A percentile compares a stretch with the other conserved stretches of the same genome.
These are phyloP conservation scores for Microbotryum violaceum DNA, from an alignment of 1,284 basidiomycete genomes.

Conservation along the genomic window DNA sequence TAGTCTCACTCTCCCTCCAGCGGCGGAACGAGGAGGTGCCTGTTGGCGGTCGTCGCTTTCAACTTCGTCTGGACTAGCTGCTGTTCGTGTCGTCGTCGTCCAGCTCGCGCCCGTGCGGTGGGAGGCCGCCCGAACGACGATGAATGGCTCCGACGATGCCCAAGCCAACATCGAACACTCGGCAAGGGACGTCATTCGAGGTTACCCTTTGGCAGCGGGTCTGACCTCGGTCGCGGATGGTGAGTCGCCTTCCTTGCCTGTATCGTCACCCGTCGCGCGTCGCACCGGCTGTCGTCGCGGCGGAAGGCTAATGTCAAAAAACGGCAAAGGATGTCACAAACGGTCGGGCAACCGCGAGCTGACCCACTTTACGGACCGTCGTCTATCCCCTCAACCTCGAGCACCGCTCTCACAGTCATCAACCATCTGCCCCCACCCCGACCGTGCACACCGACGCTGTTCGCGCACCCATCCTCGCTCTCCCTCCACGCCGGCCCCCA, in stretches of 20 bases:
- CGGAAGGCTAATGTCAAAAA: no score
- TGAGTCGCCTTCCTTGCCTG: not conserved
- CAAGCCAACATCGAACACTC: constrained; percentile 4
- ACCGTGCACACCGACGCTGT: constrained; percentile 15
- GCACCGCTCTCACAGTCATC: constrained; percentile 9
- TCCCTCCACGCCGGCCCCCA: constrained; percentile 7
- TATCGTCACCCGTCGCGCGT: not conserved
- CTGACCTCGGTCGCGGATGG: constrained; percentile 16
- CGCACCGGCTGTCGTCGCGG: not conserved
- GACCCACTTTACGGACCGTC: not conserved
- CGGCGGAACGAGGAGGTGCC: no score
- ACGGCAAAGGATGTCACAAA: not conserved
- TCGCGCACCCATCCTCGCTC: constrained; percentile 4
- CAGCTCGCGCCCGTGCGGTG: no score
- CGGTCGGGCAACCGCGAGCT: not conserved
- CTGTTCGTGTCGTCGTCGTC: no score
- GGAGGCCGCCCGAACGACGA: no score
- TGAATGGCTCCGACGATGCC: constrained; percentile 8
- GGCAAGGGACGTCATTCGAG: constrained; percentile 11
- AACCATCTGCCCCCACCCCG: constrained; percentile 15
- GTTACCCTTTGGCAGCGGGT: constrained; percentile 17
- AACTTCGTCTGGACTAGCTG: no score
- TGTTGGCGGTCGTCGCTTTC: no score
- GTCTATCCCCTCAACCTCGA: not conserved
- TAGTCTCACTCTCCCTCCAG: no score